These are phyloP conservation scores for Trichoderma atroviride DNA, from an alignment of 2,329 filamentous ascomycete species.

Conservation along the genomic window DNA sequence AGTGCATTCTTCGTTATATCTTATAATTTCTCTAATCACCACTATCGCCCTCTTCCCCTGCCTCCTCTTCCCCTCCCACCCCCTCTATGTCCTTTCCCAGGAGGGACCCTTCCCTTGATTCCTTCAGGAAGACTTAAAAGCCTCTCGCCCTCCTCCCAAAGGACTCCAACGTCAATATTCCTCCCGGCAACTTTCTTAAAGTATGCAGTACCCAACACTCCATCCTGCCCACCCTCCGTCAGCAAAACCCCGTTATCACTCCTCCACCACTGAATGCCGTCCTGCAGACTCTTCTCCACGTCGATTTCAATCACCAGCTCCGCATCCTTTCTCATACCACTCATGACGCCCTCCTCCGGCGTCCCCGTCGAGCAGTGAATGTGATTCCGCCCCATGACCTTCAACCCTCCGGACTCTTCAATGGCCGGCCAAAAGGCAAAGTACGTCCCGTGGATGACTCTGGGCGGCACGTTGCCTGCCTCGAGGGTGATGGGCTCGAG, in stretches of 20 bases:
- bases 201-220: conserved; percentile 65
- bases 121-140: conserved; percentile 66
- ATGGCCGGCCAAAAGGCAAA: conserved; percentile 79
- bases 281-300: conserved; percentile 64
- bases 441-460: conserved; percentile 87
- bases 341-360: conserved; percentile 64
- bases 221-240: conserved; percentile 61
- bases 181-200: conserved; percentile 72
- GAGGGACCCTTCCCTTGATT: conserved; percentile 53
- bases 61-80: conserved; percentile 43
- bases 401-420: conserved; percentile 73
- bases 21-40: conserved; percentile 21
- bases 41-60: conserved; percentile 39
- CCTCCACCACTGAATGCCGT: conserved; percentile 71
- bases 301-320: conserved; percentile 80
- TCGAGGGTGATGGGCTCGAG: conserved; percentile 64
- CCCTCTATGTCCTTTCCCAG: conserved; percentile 52
- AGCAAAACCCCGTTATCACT: conserved; percentile 79
- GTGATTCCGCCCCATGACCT: conserved; percentile 81
- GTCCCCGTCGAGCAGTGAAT: conserved; percentile 85
- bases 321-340: conserved; percentile 77
- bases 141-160: conserved; percentile 72
- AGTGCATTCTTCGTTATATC: not conserved
- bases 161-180: conserved; percentile 59
- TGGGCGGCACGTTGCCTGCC: conserved; percentile 59